A percentile compares a stretch with the other conserved stretches of the same genome.
Conservation (phyloP, 2,329 filamentous ascomycete genomes). For the Trichoderma semiorbis region DNA sequence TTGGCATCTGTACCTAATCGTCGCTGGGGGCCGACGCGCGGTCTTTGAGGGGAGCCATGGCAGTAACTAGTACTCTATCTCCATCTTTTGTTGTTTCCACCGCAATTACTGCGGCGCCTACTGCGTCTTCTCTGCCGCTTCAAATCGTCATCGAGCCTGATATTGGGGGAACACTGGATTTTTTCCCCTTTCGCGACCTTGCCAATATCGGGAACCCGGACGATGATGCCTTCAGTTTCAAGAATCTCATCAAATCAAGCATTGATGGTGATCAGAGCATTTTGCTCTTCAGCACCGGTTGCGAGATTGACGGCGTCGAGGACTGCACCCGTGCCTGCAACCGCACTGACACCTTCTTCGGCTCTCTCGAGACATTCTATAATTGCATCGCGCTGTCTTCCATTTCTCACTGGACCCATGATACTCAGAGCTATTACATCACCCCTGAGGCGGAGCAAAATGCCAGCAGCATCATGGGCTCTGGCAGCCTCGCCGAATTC, state of each 20-base stretch:
- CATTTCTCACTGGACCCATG: slow-evolving; percentile 33
- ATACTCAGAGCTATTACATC: slow-evolving; percentile 30
- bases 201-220: slow-evolving; percentile 28
- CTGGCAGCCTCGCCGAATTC: slow-evolving; percentile 30
- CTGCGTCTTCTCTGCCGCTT: slow-evolving; percentile 21
- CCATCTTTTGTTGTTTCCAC: slow-evolving; percentile 7
- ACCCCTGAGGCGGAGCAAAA: slow-evolving; percentile 35
- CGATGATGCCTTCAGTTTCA: slow-evolving; percentile 31
- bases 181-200: slow-evolving; percentile 38
- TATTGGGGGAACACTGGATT: slow-evolving; percentile 34
- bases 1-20: not conserved
- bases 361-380: slow-evolving; percentile 38
- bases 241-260: slow-evolving; percentile 33
- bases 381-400: slow-evolving; percentile 38
- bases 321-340: slow-evolving; percentile 36
- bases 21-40: not conserved
- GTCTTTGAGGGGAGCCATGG: slow-evolving; percentile 1
- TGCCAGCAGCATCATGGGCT: slow-evolving; percentile 36
- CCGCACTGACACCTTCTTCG: slow-evolving; percentile 30
- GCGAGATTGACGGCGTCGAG: slow-evolving; percentile 26
- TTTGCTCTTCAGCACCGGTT: slow-evolving; percentile 33
- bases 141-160: slow-evolving; percentile 29
- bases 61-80: slow-evolving; percentile 3
- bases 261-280: slow-evolving; percentile 33
- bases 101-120: slow-evolving; percentile 24